These are phyloP conservation scores for Solanum clarkiae DNA, from an alignment of 257 asterid species.

Conservation along the genomic window DNA sequence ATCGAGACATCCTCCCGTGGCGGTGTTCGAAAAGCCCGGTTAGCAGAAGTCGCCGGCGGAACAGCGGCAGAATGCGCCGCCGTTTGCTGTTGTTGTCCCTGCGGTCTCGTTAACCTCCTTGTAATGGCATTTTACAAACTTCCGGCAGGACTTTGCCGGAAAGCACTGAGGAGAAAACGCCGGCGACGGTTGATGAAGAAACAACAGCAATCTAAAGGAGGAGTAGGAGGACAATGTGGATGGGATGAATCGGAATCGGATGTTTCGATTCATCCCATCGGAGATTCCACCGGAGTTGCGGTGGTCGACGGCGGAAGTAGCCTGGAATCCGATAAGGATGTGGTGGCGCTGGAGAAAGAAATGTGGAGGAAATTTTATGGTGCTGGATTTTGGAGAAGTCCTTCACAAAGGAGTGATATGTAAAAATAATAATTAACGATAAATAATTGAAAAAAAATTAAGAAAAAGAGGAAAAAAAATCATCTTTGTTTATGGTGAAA, in stretches of 20 bases:
- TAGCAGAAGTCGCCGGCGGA: slow-evolving; percentile 71
- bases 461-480: background rate
- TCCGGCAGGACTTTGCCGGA: slow-evolving; percentile 68
- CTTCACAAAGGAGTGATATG: slow-evolving; percentile 36
- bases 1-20: slow-evolving; percentile 19
- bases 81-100: slow-evolving; percentile 76
- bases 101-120: slow-evolving; percentile 49
- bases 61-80: slow-evolving; percentile 88
- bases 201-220: background rate
- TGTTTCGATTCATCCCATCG: slow-evolving; percentile 22
- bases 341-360: slow-evolving; percentile 58
- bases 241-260: slow-evolving; percentile 28
- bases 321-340: slow-evolving; percentile 27
- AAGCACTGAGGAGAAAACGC: slow-evolving; percentile 43
- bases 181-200: slow-evolving; percentile 20
- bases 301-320: background rate
- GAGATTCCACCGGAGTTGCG: background rate
- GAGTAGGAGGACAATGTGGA: slow-evolving; percentile 15
- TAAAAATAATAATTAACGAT: background rate
- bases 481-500: background rate
- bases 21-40: slow-evolving; percentile 11
- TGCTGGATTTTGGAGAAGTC: slow-evolving; percentile 80
- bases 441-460: background rate
- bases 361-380: slow-evolving; percentile 57
- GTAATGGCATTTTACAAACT: slow-evolving; percentile 51